Evolutionary conservation across 306 rosid species (phyloP).

Genomic region (Vigna unguiculata): DNA sequence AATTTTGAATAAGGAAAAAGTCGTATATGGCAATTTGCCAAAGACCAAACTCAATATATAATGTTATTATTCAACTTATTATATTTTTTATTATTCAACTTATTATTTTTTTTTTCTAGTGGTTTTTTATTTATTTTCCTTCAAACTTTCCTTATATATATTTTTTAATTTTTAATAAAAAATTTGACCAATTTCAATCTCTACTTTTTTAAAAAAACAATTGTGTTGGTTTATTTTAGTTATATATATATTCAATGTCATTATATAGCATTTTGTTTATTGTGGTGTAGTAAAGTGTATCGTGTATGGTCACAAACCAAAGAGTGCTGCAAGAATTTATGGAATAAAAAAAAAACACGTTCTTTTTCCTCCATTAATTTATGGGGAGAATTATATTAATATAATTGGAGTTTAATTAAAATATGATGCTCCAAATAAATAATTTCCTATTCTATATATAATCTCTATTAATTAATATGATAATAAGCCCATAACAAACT

Average conservation of each 20-base stretch:
- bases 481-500: no score
- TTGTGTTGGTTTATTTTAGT: neutral
- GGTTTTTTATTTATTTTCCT: no score
- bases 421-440: neutral
- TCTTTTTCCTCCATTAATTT: neutral
- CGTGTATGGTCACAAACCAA: neutral
- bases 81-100: no score
- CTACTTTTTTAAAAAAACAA: no score
- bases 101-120: no score
- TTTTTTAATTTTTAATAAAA: no score
- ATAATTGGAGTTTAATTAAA: neutral
- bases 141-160: no score
- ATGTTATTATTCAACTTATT: no score
- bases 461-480: neutral
- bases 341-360: neutral
- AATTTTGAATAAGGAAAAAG: constrained; percentile 38
- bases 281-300: neutral
- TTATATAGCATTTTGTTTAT: neutral
- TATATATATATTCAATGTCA: neutral
- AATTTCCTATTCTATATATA: no score
- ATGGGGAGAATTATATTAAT: neutral
- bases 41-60: neutral
- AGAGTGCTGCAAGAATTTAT: constrained; percentile 2
- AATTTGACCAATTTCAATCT: no score
- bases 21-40: neutral